Evolutionary conservation across 2,329 filamentous ascomycete species (phyloP), one percentile per base, ranked within the genome.

Genomic region (Colletotrichum costaricense): DNA sequence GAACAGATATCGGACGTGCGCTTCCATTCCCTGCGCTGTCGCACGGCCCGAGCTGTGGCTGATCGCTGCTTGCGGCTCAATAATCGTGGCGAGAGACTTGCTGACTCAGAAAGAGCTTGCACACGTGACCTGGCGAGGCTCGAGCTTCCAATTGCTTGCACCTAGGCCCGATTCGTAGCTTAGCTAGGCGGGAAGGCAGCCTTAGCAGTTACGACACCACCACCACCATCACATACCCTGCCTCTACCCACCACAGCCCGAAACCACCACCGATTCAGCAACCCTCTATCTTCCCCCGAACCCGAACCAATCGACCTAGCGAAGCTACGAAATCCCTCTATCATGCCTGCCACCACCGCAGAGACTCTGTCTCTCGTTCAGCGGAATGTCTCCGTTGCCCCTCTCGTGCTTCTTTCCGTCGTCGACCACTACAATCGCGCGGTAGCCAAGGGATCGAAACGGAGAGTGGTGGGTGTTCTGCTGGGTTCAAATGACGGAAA

Each of bases 391-490:
- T 97, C 96, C 78, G 96, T 99, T 85, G 97, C 97, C 80, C 97
- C 97, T 79, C 92, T 99, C 82, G 97, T 99, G 80, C 94, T 99
- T 78, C 94, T 99, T 81, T 98, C 96, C 77, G 95, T 93, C 78
- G 97, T 97, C 89, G 97, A 99, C 88, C 97, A 99, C 87, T 99
- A 97, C 87, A 97, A 97, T 83, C 94, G 97, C 76, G 94, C 94
- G 76, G 93, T 93, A 76, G 94, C 93, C 79, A 98, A 97, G 84
- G 95, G 94, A 81, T 95, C 94, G 78, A 88, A 89, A 82, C 93
- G 93, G 82, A 93, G 97, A 81, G 97, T 98, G 49, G 96, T 99
- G 46, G 97, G 97, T 80, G 97, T 98, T 62, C 87, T 99, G 70
- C 88, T 99, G 74, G 97, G 97, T 59, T 95, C 98, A 86, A 98